A percentile compares a stretch with the other conserved stretches of the same genome.
These are phyloP conservation scores for Zhuliangozyma blackwelliae DNA, from an alignment of 1,139 yeast species.

Conservation along the genomic window DNA sequence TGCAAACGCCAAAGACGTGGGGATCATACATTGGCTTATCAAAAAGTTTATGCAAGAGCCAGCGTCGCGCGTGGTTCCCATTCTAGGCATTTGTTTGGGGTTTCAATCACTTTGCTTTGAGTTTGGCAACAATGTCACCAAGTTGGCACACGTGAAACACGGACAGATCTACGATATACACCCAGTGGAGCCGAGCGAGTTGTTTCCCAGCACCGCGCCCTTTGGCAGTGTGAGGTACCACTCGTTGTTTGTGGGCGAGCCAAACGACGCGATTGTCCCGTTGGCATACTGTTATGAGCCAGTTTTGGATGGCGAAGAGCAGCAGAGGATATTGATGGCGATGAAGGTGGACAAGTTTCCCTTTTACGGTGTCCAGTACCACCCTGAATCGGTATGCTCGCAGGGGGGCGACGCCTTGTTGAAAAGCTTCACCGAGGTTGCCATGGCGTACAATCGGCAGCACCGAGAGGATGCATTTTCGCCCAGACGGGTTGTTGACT, in stretches of 20 bases:
- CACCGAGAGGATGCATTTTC: conserved; percentile 9
- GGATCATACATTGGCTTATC: conserved; percentile 60
- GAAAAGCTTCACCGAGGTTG: conserved; percentile 57
- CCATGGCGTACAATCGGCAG: conserved; percentile 33
- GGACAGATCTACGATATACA: conserved; percentile 71
- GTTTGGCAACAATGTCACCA: conserved; percentile 55
- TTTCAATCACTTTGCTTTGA: conserved; percentile 76
- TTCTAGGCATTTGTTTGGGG: conserved; percentile 90
- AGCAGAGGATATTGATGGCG: conserved; percentile 66
- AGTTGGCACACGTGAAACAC: conserved; percentile 63
- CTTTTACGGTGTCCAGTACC: conserved; percentile 92
- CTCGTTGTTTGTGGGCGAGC: conserved; percentile 57
- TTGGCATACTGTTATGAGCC: conserved; percentile 49
- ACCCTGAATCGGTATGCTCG: conserved; percentile 93
- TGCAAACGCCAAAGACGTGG: conserved; percentile 56
- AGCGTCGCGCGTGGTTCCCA: conserved; percentile 46
- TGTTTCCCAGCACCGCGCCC: conserved; percentile 9
- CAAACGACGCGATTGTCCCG: conserved; percentile 39
- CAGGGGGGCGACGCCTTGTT: conserved; percentile 56
- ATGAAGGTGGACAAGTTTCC: conserved; percentile 60
- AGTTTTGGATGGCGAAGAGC: conserved; percentile 14
- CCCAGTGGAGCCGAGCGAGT: conserved; percentile 19
- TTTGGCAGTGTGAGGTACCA: conserved; percentile 85
- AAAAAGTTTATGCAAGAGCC: conserved; percentile 19
- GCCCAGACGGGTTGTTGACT: not conserved